Percentiles rank a stretch among this genome's conserved stretches.
These are phyloP conservation scores for Stenogyne calaminthoides DNA, from an alignment of 305 asterid species.

Conservation along the genomic window DNA sequence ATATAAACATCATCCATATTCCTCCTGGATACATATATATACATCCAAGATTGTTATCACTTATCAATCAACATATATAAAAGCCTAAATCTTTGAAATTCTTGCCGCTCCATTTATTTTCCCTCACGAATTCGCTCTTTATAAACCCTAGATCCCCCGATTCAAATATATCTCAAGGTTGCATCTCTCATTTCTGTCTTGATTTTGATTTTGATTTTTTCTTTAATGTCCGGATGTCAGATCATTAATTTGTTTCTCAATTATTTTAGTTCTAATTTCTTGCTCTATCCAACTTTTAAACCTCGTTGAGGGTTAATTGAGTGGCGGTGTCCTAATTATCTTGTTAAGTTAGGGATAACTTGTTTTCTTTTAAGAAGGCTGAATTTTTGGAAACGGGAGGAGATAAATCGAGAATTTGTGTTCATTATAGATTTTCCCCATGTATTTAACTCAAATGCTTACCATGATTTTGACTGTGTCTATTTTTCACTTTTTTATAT, in stretches of 20 bases:
- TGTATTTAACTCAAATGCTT: not conserved
- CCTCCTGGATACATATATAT: not conserved
- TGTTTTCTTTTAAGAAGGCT: not conserved
- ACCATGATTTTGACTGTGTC: not conserved
- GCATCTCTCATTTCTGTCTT: not conserved
- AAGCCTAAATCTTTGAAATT: conserved; percentile 47
- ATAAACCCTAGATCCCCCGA: conserved; percentile 42
- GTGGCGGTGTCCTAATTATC: not conserved
- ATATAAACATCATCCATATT: not conserved
- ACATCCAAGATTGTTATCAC: not conserved
- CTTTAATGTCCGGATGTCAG: not conserved
- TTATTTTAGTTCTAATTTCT: not conserved
- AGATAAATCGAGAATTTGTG: not conserved
- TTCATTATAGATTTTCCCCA: not conserved
- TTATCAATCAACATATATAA: conserved; percentile 31
- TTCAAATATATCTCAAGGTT: conserved; percentile 22
- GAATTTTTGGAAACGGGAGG: not conserved
- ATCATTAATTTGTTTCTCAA: not conserved
- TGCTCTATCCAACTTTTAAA: not conserved
- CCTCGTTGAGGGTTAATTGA: not conserved
- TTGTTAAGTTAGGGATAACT: not conserved
- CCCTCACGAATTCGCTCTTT: not conserved
- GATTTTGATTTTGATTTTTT: not conserved
- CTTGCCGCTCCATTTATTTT: conserved; percentile 43
- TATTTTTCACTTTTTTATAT: not conserved